phyloP scores from a whole-genome alignment of 2,329 filamentous ascomycete genomes.

The Tolypocladium capitatum region DNA sequence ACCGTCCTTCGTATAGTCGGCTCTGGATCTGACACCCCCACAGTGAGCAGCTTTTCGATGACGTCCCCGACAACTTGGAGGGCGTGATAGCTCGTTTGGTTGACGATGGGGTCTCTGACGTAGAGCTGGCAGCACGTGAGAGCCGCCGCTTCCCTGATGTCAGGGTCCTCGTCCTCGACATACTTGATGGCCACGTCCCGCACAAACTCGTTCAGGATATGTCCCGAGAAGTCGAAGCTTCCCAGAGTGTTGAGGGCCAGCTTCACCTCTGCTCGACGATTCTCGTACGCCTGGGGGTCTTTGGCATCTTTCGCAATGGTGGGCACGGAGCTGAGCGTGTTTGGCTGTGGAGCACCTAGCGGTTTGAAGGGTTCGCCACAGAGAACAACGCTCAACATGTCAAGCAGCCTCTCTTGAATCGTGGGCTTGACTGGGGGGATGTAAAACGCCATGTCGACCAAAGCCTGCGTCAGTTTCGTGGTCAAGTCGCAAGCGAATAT shows the following conservation, averaged over 20 bases:
- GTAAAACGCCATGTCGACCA: conserved; percentile 98
- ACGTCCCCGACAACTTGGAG: conserved; percentile 96
- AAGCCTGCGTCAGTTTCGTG: conserved; percentile 81
- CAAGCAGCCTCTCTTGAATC: conserved; percentile 85
- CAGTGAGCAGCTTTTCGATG: conserved; percentile 89
- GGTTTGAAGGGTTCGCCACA: conserved; percentile 88
- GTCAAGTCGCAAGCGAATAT: conserved; percentile 96
- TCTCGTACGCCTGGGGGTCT: conserved; percentile 69
- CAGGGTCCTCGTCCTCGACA: conserved; percentile 87
- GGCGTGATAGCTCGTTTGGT: conserved; percentile 93
- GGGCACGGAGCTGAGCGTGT: conserved; percentile 67
- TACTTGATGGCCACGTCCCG: conserved; percentile 97
- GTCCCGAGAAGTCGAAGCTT: conserved; percentile 91
- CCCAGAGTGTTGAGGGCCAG: conserved; percentile 87
- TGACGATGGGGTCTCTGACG: conserved; percentile 90
- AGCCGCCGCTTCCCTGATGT: conserved; percentile 86
- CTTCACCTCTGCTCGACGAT: conserved; percentile 75
- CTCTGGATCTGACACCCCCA: conserved; percentile 85
- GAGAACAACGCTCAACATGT: conserved; percentile 88
- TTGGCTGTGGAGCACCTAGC: conserved; percentile 73
- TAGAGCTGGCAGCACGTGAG: conserved; percentile 97
- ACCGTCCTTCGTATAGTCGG: conserved; percentile 82
- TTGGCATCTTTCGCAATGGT: conserved; percentile 80
- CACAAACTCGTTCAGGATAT: conserved; percentile 96
- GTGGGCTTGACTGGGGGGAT: conserved; percentile 86